phyloP scores from a whole-genome alignment of 139 green algal species.

The Zygnema cylindricum region DNA sequence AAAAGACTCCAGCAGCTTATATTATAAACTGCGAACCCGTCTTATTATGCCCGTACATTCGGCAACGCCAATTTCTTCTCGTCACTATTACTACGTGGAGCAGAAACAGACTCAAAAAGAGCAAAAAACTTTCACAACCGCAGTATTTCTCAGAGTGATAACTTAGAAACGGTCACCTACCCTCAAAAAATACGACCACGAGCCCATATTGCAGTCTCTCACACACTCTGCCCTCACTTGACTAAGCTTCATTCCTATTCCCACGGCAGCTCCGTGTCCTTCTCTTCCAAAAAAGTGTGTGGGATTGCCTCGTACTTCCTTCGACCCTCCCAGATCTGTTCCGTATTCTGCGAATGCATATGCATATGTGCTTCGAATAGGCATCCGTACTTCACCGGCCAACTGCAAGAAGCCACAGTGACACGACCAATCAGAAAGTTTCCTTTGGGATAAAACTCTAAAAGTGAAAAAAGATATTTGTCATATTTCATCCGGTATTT shows the following conservation, averaged over 20 bases:
- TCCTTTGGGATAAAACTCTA: no score
- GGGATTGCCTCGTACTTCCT: conserved; percentile 81
- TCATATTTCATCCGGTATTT: no score
- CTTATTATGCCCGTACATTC: no score
- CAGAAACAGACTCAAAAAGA: neutral
- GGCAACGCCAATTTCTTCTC: no score
- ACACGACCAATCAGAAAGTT: no score
- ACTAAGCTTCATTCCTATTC: conserved; percentile 84
- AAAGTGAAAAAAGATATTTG: no score
- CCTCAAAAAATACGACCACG: conserved; percentile 76
- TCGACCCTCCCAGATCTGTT: conserved; percentile 82
- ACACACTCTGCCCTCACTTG: conserved; percentile 83
- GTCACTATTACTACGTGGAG: neutral
- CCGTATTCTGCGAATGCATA: conserved; percentile 90
- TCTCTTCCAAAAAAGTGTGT: conserved; percentile 90
- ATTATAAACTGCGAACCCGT: no score
- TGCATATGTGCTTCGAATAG: conserved; percentile 75
- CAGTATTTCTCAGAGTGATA: neutral
- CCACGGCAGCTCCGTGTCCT: conserved; percentile 79
- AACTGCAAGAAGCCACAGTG: no score
- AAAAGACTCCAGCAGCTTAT: no score
- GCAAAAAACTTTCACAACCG: neutral
- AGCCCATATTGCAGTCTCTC: conserved; percentile 83
- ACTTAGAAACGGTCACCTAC: conserved; percentile 92
- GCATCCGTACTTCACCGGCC: conserved; percentile 80